A percentile compares a stretch with the other conserved stretches of the same genome.
These are phyloP conservation scores for Venturiaceae sp. DNA, from an alignment of 2,329 filamentous ascomycete species.

Conservation along the genomic window DNA sequence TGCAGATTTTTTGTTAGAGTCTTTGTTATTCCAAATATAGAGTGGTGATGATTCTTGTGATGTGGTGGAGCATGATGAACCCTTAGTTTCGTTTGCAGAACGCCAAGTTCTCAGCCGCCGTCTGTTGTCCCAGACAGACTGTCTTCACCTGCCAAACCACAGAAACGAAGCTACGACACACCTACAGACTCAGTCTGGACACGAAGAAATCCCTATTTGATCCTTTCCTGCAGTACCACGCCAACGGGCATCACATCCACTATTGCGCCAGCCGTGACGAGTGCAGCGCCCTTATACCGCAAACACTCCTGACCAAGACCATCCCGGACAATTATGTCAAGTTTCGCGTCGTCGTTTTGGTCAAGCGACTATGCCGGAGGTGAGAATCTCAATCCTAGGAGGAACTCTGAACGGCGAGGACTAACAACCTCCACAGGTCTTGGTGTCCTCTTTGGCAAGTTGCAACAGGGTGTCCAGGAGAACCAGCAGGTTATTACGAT, in stretches of 20 bases:
- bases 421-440: conserved; percentile 42
- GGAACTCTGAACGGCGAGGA: conserved; percentile 6
- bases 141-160: not conserved
- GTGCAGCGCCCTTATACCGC: not conserved
- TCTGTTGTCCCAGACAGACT: not conserved
- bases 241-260: not conserved
- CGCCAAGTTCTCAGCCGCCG: not conserved
- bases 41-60: not conserved
- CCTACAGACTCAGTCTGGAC: not conserved
- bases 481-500: conserved; percentile 90
- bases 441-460: conserved; percentile 89
- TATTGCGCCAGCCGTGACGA: not conserved
- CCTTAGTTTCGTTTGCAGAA: no score
- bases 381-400: conserved; percentile 29
- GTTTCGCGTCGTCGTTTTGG: conserved; percentile 96
- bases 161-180: not conserved
- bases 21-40: not conserved
- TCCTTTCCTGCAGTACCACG: not conserved
- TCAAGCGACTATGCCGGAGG: conserved; percentile 94
- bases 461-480: conserved; percentile 91
- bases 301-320: not conserved
- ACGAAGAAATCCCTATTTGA: not conserved
- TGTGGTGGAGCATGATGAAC: no score
- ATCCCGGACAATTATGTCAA: conserved; percentile 53
- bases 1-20: no score